Percentiles rank a stretch among this genome's conserved stretches.
Evolutionary conservation across 2,329 filamentous ascomycete species (phyloP).

Genomic region (Aureobasidium namibiae): DNA sequence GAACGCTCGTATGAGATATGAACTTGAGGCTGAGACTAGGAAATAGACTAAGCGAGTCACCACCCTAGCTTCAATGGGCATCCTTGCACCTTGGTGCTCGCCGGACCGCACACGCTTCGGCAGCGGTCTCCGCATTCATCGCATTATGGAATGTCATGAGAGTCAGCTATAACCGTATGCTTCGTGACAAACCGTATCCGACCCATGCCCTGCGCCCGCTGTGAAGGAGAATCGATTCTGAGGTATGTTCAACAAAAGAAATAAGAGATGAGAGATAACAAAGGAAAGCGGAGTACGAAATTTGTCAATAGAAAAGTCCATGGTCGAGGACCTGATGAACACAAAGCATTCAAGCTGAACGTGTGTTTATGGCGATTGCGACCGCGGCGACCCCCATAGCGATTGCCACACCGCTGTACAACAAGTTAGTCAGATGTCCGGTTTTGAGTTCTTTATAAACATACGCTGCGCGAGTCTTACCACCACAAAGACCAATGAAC

Average conservation of each 20-base stretch:
- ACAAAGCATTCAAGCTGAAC: background rate
- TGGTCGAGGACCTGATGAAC: background rate
- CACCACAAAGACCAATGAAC: constrained; percentile 10
- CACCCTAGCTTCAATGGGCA: background rate
- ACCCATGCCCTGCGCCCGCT: constrained; percentile 4
- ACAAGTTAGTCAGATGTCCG: background rate
- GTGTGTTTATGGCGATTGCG: background rate
- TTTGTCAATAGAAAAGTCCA: background rate
- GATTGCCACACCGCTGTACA: constrained; percentile 3
- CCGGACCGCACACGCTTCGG: background rate
- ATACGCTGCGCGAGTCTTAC: constrained; percentile 1
- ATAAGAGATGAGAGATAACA: constrained; percentile 7
- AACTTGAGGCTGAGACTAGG: background rate
- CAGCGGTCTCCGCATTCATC: background rate
- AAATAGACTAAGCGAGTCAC: background rate
- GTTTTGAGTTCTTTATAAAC: background rate
- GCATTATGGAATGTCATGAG: background rate
- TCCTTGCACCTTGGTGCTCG: background rate
- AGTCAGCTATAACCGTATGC: constrained; percentile 1
- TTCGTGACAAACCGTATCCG: background rate
- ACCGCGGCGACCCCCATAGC: constrained; percentile 12
- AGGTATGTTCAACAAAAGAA: background rate
- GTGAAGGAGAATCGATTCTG: background rate
- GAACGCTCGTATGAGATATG: background rate
- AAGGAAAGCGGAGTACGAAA: background rate